These are phyloP conservation scores for Phylloporus arenicola DNA, from an alignment of 768 basidiomycete genomes.

Conservation along the genomic window DNA sequence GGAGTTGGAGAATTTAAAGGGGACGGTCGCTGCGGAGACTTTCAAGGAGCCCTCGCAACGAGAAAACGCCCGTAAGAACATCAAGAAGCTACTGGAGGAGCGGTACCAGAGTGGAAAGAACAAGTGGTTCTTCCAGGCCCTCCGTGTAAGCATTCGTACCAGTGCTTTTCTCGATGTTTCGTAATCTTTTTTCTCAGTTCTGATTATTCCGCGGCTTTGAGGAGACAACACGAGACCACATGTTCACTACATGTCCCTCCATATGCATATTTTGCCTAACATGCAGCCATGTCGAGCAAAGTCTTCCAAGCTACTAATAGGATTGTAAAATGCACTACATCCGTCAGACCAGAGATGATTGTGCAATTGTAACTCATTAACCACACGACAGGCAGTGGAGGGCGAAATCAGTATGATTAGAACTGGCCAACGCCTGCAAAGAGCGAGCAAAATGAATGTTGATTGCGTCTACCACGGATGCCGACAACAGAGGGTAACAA, in stretches of 20 bases:
- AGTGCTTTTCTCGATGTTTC: background rate
- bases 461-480: constrained; percentile 19
- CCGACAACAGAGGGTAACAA: constrained; percentile 9
- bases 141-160: constrained; percentile 51
- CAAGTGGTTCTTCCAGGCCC: constrained; percentile 93
- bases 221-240: constrained; percentile 32
- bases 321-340: background rate
- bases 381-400: too few relatives aligned
- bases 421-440: too few relatives aligned
- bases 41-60: constrained; percentile 98
- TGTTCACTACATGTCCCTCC: constrained; percentile 31
- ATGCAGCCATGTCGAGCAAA: background rate
- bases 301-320: background rate
- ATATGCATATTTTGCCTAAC: constrained; percentile 13
- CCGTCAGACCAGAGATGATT: background rate
- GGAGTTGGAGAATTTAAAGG: constrained; percentile 93
- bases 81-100: constrained; percentile 97
- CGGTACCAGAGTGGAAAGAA: constrained; percentile 92
- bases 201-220: constrained; percentile 23
- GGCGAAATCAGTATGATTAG: too few relatives aligned
- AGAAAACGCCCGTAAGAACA: constrained; percentile 89
- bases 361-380: too few relatives aligned
- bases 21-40: constrained; percentile 74
- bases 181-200: constrained; percentile 25
- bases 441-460: constrained; percentile 14